Evolutionary conservation across 2,329 filamentous ascomycete species (phyloP).

Genomic region (Aspergillus novoparasiticus): DNA sequence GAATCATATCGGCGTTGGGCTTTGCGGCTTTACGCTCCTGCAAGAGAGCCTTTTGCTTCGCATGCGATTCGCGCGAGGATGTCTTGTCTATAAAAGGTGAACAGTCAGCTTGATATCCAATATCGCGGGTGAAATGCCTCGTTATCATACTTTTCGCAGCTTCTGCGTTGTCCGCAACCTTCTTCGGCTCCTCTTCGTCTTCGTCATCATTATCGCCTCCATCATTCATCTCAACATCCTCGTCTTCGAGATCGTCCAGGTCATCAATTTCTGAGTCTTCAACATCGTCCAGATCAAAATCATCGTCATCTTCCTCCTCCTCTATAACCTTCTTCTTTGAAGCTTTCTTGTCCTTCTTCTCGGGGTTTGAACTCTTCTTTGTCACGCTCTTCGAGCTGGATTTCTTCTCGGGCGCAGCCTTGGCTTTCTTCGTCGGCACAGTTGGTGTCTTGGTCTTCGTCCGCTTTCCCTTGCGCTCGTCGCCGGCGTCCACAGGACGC

Average conservation of each 20-base stretch:
- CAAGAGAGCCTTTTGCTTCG: slow-evolving; percentile 85
- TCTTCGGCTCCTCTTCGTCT: slow-evolving; percentile 26
- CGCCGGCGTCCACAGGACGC: slow-evolving; percentile 40
- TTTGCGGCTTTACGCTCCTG: slow-evolving; percentile 90
- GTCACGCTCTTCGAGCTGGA: slow-evolving; percentile 19
- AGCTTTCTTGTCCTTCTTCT: slow-evolving; percentile 36
- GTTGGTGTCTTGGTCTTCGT: slow-evolving; percentile 34
- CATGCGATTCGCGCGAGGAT: slow-evolving; percentile 79
- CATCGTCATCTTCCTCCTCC: slow-evolving; percentile 52
- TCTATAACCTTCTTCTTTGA: slow-evolving; percentile 43
- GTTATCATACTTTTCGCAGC: slow-evolving; percentile 31
- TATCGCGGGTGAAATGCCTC: slow-evolving; percentile 20
- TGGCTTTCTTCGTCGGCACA: slow-evolving; percentile 30
- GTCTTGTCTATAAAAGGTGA: slow-evolving; percentile 59
- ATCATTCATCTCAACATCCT: slow-evolving; percentile 48
- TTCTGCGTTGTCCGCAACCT: slow-evolving; percentile 21
- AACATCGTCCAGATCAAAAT: slow-evolving; percentile 60
- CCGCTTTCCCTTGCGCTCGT: slow-evolving; percentile 45
- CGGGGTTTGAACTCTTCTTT: slow-evolving; percentile 34
- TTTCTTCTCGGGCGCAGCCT: slow-evolving; percentile 33
- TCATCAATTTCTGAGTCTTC: slow-evolving; percentile 43
- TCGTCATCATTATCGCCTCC: slow-evolving; percentile 41
- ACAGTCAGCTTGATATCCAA: slow-evolving; percentile 1
- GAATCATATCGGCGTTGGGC: slow-evolving; percentile 86
- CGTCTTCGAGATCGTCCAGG: slow-evolving; percentile 56